These are phyloP conservation scores for Fusarium ambrosium DNA, from an alignment of 2,329 filamentous ascomycete genomes.

Conservation along the genomic window DNA sequence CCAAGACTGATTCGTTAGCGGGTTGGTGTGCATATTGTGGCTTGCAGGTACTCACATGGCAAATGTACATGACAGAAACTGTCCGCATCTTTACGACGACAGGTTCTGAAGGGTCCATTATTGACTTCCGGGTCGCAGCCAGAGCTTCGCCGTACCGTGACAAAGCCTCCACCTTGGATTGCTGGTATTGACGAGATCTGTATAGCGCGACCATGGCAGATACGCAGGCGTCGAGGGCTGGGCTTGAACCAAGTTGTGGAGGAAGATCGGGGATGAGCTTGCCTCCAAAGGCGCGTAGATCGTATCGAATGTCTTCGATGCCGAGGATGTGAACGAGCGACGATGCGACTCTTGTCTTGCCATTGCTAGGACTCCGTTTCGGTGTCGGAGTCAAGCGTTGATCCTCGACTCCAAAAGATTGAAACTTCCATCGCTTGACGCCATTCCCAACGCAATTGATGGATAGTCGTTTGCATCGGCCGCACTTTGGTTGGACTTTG, in stretches of 20 bases:
- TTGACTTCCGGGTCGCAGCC: constrained; percentile 5
- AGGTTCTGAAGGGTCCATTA: constrained; percentile 17
- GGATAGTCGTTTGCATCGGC: constrained; percentile 35
- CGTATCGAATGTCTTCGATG: constrained; percentile 38
- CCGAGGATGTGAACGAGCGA: constrained; percentile 35
- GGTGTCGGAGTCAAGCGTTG: background rate
- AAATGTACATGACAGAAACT: constrained; percentile 33
- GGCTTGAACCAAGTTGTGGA: constrained; percentile 26
- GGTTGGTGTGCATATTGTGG: accelerated
- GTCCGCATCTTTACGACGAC: constrained; percentile 33
- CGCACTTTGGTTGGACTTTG: constrained; percentile 30
- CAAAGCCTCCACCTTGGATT: constrained; percentile 29
- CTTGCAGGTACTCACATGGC: constrained; percentile 25
- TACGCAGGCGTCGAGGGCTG: constrained; percentile 32
- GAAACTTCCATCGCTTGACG: constrained; percentile 39
- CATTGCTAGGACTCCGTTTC: constrained; percentile 28
- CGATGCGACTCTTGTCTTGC: constrained; percentile 21
- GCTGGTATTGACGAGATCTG: constrained; percentile 10
- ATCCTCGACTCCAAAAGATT: constrained; percentile 3
- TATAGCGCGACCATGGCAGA: constrained; percentile 34
- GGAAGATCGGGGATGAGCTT: constrained; percentile 34
- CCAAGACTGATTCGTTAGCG: constrained; percentile 20
- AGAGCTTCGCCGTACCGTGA: constrained; percentile 33
- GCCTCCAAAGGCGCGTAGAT: constrained; percentile 37
- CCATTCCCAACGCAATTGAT: constrained; percentile 37